Evolutionary conservation across 2,329 filamentous ascomycete genomes (phyloP).

Genomic region (Xylariaceae sp.): DNA sequence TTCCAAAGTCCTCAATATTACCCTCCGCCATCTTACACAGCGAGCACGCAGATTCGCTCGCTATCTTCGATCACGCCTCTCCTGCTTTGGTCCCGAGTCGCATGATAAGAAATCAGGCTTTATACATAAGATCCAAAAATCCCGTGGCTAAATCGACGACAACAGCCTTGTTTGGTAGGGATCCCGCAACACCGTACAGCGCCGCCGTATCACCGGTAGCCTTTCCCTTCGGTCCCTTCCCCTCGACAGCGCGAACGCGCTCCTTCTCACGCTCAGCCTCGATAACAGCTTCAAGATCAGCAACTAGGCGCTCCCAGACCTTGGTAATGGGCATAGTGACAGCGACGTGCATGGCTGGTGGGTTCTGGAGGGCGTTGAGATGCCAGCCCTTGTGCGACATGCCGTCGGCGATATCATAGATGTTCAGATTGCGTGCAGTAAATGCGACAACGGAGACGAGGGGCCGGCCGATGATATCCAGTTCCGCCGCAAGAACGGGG

Average conservation of each 20-base stretch:
- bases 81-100: no score
- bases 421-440: slow-evolving; percentile 79
- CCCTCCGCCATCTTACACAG: not conserved
- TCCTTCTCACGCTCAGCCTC: slow-evolving; percentile 83
- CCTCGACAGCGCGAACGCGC: slow-evolving; percentile 71
- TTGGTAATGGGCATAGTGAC: slow-evolving; percentile 86
- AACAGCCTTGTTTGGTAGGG: slow-evolving; percentile 92
- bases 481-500: slow-evolving; percentile 70
- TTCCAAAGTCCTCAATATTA: not conserved
- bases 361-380: slow-evolving; percentile 89
- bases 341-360: slow-evolving; percentile 90
- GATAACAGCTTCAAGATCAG: slow-evolving; percentile 71
- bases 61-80: no score
- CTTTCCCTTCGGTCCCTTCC: slow-evolving; percentile 68
- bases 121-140: slow-evolving; percentile 92
- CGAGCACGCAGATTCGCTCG: no score
- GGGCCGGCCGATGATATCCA: slow-evolving; percentile 82
- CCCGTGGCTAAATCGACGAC: slow-evolving; percentile 88
- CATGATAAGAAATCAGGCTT: slow-evolving; percentile 60
- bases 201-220: slow-evolving; percentile 81
- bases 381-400: slow-evolving; percentile 91
- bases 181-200: slow-evolving; percentile 93
- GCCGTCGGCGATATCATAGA: slow-evolving; percentile 88
- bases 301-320: slow-evolving; percentile 78
- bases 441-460: slow-evolving; percentile 92